Conservation (phyloP, 2,329 filamentous ascomycete genomes). For the Claviceps paspali region DNA sequence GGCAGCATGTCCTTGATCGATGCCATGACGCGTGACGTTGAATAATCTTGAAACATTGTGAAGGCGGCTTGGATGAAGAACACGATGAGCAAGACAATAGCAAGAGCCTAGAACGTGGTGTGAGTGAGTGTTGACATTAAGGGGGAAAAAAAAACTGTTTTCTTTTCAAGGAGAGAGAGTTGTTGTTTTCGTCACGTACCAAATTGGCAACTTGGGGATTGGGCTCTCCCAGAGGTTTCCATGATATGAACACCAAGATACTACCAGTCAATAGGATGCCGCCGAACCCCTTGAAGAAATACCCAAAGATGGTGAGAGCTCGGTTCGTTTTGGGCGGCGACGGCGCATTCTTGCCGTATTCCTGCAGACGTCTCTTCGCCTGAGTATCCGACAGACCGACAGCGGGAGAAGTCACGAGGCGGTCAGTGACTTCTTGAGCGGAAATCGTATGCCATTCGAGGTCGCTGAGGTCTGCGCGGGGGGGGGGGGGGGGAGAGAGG, state of each 20-base stretch:
- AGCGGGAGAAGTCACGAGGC: constrained; percentile 38
- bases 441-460: constrained; percentile 54
- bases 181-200: constrained; percentile 6
- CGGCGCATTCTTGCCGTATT: constrained; percentile 53
- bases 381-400: constrained; percentile 47
- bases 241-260: constrained; percentile 61
- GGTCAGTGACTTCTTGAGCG: constrained; percentile 40
- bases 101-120: constrained; percentile 37
- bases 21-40: constrained; percentile 60
- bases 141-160: too few relatives aligned
- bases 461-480: constrained; percentile 35
- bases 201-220: constrained; percentile 49
- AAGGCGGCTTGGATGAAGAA: constrained; percentile 56
- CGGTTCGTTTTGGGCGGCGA: constrained; percentile 48
- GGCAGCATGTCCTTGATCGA: constrained; percentile 72
- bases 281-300: constrained; percentile 68
- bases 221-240: constrained; percentile 59
- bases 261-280: constrained; percentile 52
- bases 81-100: constrained; percentile 56
- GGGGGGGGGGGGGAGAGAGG: too few relatives aligned
- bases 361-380: constrained; percentile 33
- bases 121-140: too few relatives aligned
- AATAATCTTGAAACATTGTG: constrained; percentile 61
- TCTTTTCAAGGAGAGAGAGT: background rate
- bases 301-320: constrained; percentile 43